Evolutionary conservation across 768 basidiomycete species (phyloP).

Genomic region (Suillus tomentosus): DNA sequence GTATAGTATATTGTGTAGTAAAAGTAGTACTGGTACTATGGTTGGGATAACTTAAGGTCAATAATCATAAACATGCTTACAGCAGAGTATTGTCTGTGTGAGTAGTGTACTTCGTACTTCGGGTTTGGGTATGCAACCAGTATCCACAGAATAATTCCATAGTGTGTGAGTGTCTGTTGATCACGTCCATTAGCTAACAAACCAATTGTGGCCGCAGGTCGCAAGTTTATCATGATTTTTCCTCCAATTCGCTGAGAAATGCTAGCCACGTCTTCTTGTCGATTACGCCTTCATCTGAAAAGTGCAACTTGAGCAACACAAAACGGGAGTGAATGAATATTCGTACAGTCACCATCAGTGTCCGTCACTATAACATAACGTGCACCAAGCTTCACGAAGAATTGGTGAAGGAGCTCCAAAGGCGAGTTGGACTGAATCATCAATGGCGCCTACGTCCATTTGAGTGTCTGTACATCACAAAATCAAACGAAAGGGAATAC

Average conservation of each 20-base stretch:
- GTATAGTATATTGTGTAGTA: neutral
- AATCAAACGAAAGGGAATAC: slow-evolving; percentile 37
- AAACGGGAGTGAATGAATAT: slow-evolving; percentile 16
- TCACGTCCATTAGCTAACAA: neutral
- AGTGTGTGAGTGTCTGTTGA: neutral
- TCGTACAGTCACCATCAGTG: slow-evolving; percentile 76
- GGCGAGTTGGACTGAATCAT: slow-evolving; percentile 84
- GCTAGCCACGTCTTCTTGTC: slow-evolving; percentile 95
- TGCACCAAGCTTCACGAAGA: slow-evolving; percentile 93
- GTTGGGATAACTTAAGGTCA: neutral
- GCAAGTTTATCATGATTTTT: slow-evolving; percentile 36
- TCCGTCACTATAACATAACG: slow-evolving; percentile 88
- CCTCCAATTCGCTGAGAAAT: slow-evolving; percentile 77
- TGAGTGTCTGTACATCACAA: neutral
- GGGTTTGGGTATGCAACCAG: neutral
- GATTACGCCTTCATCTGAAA: slow-evolving; percentile 82
- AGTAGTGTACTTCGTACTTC: neutral
- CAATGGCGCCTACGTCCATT: slow-evolving; percentile 69
- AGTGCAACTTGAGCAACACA: slow-evolving; percentile 1
- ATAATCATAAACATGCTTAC: neutral
- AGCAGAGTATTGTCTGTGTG: neutral
- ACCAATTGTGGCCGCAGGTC: neutral
- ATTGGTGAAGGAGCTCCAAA: slow-evolving; percentile 88
- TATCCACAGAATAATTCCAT: neutral
- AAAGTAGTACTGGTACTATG: neutral